Conservation (phyloP, 495 filamentous ascomycete species). For the Talaromyces nanjingensis region DNA sequence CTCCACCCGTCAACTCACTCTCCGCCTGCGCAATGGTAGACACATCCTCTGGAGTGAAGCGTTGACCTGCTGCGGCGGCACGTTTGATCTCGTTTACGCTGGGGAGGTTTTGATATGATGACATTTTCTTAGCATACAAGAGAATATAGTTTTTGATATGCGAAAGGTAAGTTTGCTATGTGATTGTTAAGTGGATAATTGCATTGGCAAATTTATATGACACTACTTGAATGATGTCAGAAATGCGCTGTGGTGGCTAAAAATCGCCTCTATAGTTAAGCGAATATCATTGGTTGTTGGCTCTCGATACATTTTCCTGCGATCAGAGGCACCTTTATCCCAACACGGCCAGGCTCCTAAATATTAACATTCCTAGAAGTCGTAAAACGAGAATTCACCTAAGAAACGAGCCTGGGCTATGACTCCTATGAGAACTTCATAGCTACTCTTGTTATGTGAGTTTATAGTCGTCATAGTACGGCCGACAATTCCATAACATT, state of each 20-base stretch:
- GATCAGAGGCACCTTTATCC: no score
- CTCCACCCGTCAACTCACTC: conserved; percentile 32
- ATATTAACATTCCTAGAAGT: no score
- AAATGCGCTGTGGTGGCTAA: not conserved
- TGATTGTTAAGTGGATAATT: not conserved
- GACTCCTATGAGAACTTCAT: no score
- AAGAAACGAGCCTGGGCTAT: no score
- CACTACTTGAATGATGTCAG: not conserved
- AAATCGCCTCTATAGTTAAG: not conserved
- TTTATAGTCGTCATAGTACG: no score
- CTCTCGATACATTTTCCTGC: not conserved
- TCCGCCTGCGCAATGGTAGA: conserved; percentile 30
- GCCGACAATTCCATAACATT: no score
- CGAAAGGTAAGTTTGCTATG: not conserved
- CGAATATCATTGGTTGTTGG: not conserved
- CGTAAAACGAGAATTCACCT: no score
- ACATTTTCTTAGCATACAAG: not conserved
- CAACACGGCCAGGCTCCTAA: no score
- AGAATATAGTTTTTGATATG: not conserved
- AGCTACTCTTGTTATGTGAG: no score
- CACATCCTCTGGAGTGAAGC: conserved; percentile 28
- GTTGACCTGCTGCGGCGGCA: conserved; percentile 26
- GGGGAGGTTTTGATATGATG: conserved; percentile 13
- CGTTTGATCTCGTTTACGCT: conserved; percentile 27
- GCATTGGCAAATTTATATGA: not conserved